Evolutionary conservation across 345 rosid genomes (phyloP), one percentile per base, ranked within the genome.

Genomic region (Nasturtium officinale): DNA sequence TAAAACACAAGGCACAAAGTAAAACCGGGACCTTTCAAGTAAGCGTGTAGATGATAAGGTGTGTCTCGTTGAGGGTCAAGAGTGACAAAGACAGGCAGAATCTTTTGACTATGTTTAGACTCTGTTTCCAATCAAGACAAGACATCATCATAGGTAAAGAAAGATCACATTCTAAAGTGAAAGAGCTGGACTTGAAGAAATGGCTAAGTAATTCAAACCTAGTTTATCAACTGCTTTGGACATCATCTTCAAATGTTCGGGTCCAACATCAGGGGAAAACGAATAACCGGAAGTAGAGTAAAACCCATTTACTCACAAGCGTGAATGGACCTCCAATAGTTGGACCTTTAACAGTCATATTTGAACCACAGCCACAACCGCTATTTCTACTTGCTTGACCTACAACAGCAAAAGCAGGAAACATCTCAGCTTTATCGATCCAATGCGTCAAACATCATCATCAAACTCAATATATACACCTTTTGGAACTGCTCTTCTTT

Each of bases 201-300:
- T 30, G 8, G 2, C 35, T 42, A 67, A 73, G 73, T 61, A 64
- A 66, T 11, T 80, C 77, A 66, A 95, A 95, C 99, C 99, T 84
- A 91, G 55, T 56, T 35, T 75, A 64, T 85, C 85, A 58, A 86
- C 65, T 32, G 94, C 87, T 78, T 82, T 82, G 35, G 92, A 84
- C 82, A 95, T 80, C 60, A 85, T 79, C 70, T 75, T 75, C 20
- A 90, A 53, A 69, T 95, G 96, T 62, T 86, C 96, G 0, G 96
- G 99, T 35, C 99, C 96, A 69, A 85, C 80, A 87, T 90, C 98
- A 32, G 99, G 99, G 29, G 98, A 90, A 69, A 82, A 91, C 21
- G 99, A 87, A 75, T 91, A 91, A 17, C 99, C 99, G 47, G 47
- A 95, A 95, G 85, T 88, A 86, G 35, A 95, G 79, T 45, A 91